phyloP scores from a whole-genome alignment of 148 eudicot genomes.

The Fallopia convolvulus region DNA sequence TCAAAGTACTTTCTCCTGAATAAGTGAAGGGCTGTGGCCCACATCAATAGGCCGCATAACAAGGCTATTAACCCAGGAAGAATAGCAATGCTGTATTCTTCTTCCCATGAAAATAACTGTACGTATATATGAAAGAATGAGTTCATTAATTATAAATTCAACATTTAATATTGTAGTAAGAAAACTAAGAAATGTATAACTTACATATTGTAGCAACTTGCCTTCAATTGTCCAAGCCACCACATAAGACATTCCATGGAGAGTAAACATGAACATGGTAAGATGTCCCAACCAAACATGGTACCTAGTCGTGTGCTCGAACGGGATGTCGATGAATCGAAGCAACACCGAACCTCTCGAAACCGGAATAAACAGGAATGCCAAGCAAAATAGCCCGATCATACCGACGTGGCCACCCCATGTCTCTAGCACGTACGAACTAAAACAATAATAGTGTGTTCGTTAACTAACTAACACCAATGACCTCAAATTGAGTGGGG shows the following conservation, averaged over 20 bases:
- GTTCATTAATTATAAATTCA: no score
- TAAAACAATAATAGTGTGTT: neutral
- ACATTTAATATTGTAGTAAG: no score
- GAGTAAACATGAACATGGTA: slow-evolving; percentile 60
- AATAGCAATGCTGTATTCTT: slow-evolving; percentile 45
- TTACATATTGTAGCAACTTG: slow-evolving; percentile 33
- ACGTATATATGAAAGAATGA: neutral
- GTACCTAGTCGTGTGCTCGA: slow-evolving; percentile 75
- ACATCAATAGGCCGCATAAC: slow-evolving; percentile 68
- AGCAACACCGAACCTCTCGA: slow-evolving; percentile 78
- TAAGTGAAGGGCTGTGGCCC: slow-evolving; percentile 72
- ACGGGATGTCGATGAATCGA: slow-evolving; percentile 63
- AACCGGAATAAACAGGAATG: slow-evolving; percentile 72
- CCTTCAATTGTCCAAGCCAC: slow-evolving; percentile 60
- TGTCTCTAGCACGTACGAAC: slow-evolving; percentile 39
- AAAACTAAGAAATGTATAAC: no score
- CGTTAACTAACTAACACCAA: no score
- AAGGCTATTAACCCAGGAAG: slow-evolving; percentile 76
- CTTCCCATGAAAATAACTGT: slow-evolving; percentile 60
- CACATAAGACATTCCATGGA: slow-evolving; percentile 60
- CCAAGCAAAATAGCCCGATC: slow-evolving; percentile 61
- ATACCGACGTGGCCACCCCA: slow-evolving; percentile 49
- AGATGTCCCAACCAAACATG: slow-evolving; percentile 96
- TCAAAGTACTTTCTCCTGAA: slow-evolving; percentile 60
- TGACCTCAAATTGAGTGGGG: no score